Evolutionary conservation across 257 asterid species (phyloP), one percentile per base, ranked within the genome.

Genomic region (Coffea eugenioides): DNA sequence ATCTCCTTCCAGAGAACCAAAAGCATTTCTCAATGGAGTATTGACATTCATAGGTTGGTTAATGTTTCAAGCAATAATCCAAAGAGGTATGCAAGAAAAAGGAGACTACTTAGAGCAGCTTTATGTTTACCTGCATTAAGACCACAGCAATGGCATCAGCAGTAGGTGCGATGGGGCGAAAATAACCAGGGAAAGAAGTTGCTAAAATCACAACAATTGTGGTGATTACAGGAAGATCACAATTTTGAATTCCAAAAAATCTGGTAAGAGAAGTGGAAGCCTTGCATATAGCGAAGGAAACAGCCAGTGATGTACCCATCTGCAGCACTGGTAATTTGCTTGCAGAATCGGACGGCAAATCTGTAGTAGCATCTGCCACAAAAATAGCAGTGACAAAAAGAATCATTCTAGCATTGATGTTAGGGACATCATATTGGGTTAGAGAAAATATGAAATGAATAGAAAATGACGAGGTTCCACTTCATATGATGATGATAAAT

Each of bases 211-310:
- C 96, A 80, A 90, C 89, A 65, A 88, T 87, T 15, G 92, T 91
- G 39, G 97, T 93, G 77, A 93, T 89, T 67, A 88, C 88, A 49
- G 97, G 89, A 73, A 93, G 97, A 84, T 88, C 92, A 23, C 88
- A 88, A 66, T 97, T 96, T 85, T 85, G 87, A 80, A 89, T 83
- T 74, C 89, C 80, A 21, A 87, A 45, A 5, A 77, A 74, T 73
- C 73, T 80, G 54, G 84, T 82, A 69, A 92, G 69, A 79, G 77
- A 90, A 80, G 85, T 84, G 43, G 88, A 94, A 76, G 84, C 76
- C 87, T 92, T 90, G 85, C 96, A 93, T 46, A 93, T 88, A 64
- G 92, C 85, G 74, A 93, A 83, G 69, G 97, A 88, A 79, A 92
- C 89, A 21, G 95, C 88, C 81, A 93, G 82, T 77, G 96, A 90